Percentiles rank a stretch among this genome's conserved stretches.
These are phyloP conservation scores for Silene vulgaris DNA, from an alignment of 179 eudicot genomes.

Conservation along the genomic window DNA sequence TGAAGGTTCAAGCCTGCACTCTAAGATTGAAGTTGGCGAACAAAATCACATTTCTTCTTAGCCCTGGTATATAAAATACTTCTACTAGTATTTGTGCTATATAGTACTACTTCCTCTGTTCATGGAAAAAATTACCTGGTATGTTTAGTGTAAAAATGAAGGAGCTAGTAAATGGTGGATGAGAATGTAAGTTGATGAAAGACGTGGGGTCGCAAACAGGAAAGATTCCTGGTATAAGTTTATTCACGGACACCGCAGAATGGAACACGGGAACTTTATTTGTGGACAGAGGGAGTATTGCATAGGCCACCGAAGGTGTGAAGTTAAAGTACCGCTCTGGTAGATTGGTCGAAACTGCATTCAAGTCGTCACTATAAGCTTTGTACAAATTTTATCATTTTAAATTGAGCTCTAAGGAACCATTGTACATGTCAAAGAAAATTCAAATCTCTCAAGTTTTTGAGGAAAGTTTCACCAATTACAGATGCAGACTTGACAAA, in stretches of 20 bases:
- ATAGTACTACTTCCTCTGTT: neutral
- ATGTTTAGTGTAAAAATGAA: neutral
- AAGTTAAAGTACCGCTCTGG: neutral
- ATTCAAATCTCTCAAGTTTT: slow-evolving; percentile 44
- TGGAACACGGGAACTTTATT: neutral
- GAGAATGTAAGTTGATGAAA: no score
- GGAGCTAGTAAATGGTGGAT: no score
- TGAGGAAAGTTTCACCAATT: slow-evolving; percentile 61
- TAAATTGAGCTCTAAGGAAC: neutral
- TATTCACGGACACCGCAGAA: neutral
- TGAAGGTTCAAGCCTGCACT: slow-evolving; percentile 65
- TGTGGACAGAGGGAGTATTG: neutral
- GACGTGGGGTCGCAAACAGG: no score
- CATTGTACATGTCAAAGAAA: slow-evolving; percentile 17
- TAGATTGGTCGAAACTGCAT: neutral
- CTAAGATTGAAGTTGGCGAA: slow-evolving; percentile 32
- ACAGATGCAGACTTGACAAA: slow-evolving; percentile 70
- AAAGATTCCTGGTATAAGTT: neutral
- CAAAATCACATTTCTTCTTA: slow-evolving; percentile 11
- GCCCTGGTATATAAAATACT: neutral
- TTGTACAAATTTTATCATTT: neutral
- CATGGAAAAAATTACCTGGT: neutral
- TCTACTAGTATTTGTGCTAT: neutral
- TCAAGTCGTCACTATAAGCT: neutral
- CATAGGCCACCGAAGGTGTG: neutral